Conservation (phyloP, 164 flowering plant species). For the Berberis vulgaris region DNA sequence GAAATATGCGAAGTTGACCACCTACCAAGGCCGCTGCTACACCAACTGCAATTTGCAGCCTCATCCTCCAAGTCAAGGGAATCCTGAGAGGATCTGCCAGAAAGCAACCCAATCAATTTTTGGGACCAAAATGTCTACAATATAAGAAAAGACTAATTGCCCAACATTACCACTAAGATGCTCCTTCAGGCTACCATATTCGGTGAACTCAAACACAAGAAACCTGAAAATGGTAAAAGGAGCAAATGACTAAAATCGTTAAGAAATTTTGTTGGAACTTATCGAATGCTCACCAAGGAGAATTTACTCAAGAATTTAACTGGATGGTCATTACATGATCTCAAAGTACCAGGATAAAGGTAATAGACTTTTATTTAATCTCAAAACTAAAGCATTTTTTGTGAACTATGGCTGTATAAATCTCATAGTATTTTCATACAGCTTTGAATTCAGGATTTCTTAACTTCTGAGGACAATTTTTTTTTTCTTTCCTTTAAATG, state of each 20-base stretch:
- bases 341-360: too few species aligned
- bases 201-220: conserved; percentile 59
- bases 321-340: too few species aligned
- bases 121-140: neutral
- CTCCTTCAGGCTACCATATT: conserved; percentile 74
- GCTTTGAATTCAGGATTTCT: too few species aligned
- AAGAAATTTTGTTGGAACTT: too few species aligned
- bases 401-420: too few species aligned
- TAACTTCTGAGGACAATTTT: too few species aligned
- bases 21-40: conserved; percentile 85
- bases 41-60: conserved; percentile 61
- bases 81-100: conserved; percentile 75
- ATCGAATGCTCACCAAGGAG: too few species aligned
- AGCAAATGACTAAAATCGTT: neutral
- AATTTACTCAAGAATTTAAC: too few species aligned
- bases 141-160: conserved; percentile 2
- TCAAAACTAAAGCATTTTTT: too few species aligned
- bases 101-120: conserved; percentile 8
- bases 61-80: conserved; percentile 78
- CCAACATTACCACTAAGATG: conserved; percentile 58
- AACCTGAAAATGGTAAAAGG: conserved; percentile 31
- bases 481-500: too few species aligned
- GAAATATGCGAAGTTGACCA: neutral
- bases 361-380: too few species aligned
- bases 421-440: too few species aligned